Evolutionary conservation across 768 basidiomycete species (phyloP), one percentile per base, ranked within the genome.

Genomic region (Auricularia heimuer): DNA sequence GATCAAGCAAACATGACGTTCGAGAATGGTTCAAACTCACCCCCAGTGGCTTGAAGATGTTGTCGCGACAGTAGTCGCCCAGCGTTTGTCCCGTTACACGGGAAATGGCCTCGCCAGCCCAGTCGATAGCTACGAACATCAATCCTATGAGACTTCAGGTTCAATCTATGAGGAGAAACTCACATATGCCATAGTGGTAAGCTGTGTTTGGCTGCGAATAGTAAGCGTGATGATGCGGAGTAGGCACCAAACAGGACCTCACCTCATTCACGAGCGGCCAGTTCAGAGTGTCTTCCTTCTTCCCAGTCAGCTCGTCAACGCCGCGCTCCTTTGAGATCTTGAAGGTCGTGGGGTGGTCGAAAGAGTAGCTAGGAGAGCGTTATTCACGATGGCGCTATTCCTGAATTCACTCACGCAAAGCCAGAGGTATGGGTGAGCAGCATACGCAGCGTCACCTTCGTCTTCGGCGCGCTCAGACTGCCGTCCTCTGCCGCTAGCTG

Each of bases 401-500:
- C 6, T 16, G 62, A 42, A 24, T 35, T 45, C 35, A 63, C 62
- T 24, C 34, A 63, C 21, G 42, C 39, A 29, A 63, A 45, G 36
- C 62, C 62, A 16, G 62, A 63, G 4, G 62, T 63, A n/a, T 63
- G 62, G 0, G 62, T 63, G 21, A 63, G 47, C 6, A 63, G 39
- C 62, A 63, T 63, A 14, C 62, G 62, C 29, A 63, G 62, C n/a
- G 62, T 63, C 33, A 63, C 47, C 37, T 63, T 63, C 11, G 33
- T n/a, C 34, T 63, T 63, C 11, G 62, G 42, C 2, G 62, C 29
- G 10, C 35, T 35, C 39, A 44, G 35, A 18, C 14, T 21, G 47
- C 47, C 47, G 47, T 51, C 47, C 47, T 51, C 47, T 6, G 47
- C 8, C 18, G 18, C 6, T 8, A 51, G 7, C 47, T 51, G 14